These are phyloP conservation scores for Magnaporthiopsis incrustans DNA, from an alignment of 2,329 filamentous ascomycete genomes.

Conservation along the genomic window DNA sequence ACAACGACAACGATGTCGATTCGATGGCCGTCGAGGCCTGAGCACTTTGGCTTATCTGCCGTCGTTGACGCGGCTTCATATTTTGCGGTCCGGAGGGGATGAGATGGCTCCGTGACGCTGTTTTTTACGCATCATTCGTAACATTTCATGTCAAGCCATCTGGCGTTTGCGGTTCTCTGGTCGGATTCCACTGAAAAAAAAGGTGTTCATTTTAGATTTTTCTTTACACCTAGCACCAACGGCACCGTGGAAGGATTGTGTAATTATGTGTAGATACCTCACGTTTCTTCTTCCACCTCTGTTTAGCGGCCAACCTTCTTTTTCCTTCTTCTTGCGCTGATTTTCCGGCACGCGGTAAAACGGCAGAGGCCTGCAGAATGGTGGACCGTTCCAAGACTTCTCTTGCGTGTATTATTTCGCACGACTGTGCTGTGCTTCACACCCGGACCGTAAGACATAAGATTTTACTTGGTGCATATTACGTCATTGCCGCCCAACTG, in stretches of 20 bases:
- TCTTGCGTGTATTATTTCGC: too few species aligned
- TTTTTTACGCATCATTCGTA: background rate
- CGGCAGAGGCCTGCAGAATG: too few species aligned
- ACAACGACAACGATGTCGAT: slow-evolving; percentile 15
- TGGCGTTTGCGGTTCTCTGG: background rate
- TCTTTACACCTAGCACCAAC: background rate
- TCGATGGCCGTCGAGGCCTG: slow-evolving; percentile 14
- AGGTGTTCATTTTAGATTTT: background rate
- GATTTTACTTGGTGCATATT: too few species aligned
- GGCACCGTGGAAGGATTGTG: background rate
- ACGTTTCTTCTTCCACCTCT: background rate
- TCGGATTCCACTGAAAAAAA: background rate
- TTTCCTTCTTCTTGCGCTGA: background rate
- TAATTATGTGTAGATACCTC: background rate
- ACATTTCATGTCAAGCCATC: background rate
- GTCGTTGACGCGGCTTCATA: background rate
- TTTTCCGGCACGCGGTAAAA: background rate
- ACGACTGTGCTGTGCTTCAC: too few species aligned
- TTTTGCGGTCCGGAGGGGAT: background rate
- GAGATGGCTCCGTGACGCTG: background rate
- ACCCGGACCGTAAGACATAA: too few species aligned
- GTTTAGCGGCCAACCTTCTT: background rate
- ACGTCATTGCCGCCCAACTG: too few species aligned
- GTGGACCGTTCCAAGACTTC: too few species aligned
- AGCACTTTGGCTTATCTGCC: background rate